phyloP scores from a whole-genome alignment of 192 early-diverging fungal species.

The Mortierella hygrophila region DNA sequence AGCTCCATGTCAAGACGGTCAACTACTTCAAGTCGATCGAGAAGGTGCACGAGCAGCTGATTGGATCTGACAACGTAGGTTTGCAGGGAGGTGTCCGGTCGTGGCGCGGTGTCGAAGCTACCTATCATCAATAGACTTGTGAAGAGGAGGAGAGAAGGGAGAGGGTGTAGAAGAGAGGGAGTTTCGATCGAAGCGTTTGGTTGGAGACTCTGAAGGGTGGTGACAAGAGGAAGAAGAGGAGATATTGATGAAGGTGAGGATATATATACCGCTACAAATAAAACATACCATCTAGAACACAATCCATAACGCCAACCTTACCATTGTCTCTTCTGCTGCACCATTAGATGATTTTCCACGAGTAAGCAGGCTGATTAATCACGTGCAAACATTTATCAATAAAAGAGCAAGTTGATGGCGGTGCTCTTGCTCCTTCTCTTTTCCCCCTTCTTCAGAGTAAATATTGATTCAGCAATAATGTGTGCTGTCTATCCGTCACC shows the following conservation, averaged over 20 bases:
- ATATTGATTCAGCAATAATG: background rate
- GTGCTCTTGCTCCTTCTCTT: conserved; percentile 29
- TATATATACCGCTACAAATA: background rate
- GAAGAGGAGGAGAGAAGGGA: background rate
- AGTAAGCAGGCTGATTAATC: background rate
- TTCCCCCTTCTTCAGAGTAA: conserved; percentile 6
- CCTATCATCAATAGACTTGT: conserved; percentile 44
- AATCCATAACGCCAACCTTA: background rate
- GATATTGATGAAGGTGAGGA: background rate
- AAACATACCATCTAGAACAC: background rate
- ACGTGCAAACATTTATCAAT: background rate
- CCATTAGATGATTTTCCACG: background rate
- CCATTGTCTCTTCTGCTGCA: background rate
- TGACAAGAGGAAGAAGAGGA: background rate
- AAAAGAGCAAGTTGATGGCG: background rate
- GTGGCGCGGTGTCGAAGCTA: conserved; percentile 55
- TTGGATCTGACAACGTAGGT: conserved; percentile 79
- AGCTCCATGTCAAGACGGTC: conserved; percentile 92
- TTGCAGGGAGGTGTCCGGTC: conserved; percentile 71
- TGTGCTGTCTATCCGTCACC: background rate
- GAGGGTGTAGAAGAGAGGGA: background rate
- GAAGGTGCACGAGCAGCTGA: conserved; percentile 81
- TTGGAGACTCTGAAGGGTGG: background rate
- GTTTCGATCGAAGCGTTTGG: background rate
- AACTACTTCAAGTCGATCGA: conserved; percentile 92